These are phyloP conservation scores for Besnoitia besnoiti DNA, from an alignment of 169 alveolate genomes.

Conservation along the genomic window DNA sequence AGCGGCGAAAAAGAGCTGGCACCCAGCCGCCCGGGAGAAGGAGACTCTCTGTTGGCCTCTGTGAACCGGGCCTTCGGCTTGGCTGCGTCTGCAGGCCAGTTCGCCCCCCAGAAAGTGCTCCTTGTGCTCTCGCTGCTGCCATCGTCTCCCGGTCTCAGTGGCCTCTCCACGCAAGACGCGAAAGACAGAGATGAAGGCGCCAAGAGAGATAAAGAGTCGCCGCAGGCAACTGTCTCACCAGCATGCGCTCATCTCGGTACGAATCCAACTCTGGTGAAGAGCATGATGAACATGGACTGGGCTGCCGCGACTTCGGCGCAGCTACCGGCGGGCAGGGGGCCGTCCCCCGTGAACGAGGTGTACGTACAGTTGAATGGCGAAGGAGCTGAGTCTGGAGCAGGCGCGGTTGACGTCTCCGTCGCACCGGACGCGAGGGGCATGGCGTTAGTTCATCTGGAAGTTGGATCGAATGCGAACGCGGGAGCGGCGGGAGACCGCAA, in stretches of 20 bases:
- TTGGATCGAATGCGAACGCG: not conserved
- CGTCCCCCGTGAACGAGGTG: not conserved
- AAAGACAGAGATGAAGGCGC: not conserved
- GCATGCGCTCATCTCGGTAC: not conserved
- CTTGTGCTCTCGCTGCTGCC: not conserved
- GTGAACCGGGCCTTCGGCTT: not conserved
- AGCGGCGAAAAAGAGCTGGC: not conserved
- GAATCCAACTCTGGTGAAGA: not conserved
- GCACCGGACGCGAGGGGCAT: not conserved
- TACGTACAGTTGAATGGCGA: not conserved
- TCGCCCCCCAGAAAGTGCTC: constrained; percentile 7
- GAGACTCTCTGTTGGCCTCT: not conserved
- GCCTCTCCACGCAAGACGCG: not conserved
- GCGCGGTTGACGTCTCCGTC: not conserved
- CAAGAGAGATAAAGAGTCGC: not conserved
- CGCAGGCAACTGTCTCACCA: not conserved
- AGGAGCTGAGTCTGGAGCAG: not conserved
- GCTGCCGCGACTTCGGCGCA: not conserved
- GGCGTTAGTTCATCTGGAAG: not conserved
- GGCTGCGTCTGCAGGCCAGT: not conserved
- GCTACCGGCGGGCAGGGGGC: not conserved
- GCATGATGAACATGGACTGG: not conserved
- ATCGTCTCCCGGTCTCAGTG: not conserved
- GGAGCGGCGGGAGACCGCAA: not conserved
- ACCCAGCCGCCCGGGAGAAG: not conserved